Evolutionary conservation across 495 filamentous ascomycete species (phyloP), one percentile per base, ranked within the genome.

Genomic region (Echria macrotheca): DNA sequence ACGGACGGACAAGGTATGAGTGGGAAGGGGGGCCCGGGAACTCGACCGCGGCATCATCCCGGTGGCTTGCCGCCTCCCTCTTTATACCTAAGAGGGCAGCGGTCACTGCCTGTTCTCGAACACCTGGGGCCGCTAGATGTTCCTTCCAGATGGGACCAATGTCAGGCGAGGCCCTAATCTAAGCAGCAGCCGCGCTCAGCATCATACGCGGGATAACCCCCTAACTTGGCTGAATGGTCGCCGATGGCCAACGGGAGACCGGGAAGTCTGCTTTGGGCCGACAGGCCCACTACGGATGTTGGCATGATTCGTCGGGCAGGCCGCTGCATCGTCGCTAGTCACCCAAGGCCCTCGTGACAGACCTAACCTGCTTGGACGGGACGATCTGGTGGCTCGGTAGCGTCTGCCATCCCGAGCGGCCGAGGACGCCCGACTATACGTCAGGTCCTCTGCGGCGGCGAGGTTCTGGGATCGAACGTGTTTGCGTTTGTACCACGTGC

Each of bases 401-500:
- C 12, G 28, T 31, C 28, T 31, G 28, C 36, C 3, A 39, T 39
- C 36, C 36, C 36, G 12, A 18, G 17, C 36, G 8, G 36, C 36
- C 36, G 12, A 39, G 12, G 36, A 19, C n/a, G 36, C 14, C n/a
- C n/a, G n/a, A n/a, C n/a, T n/a, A n/a, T n/a, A n/a, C n/a, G n/a
- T n/a, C n/a, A n/a, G n/a, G n/a, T n/a, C n/a, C n/a, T n/a, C n/a
- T n/a, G n/a, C n/a, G n/a, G n/a, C n/a, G n/a, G n/a, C n/a, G n/a
- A n/a, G n/a, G n/a, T n/a, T n/a, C n/a, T n/a, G n/a, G n/a, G n/a
- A n/a, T n/a, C n/a, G n/a, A n/a, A n/a, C n/a, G n/a, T n/a, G n/a
- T n/a, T n/a, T n/a, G n/a, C 14, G n/a, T 22, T 15, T 53, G 57
- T 60, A 53, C 54, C 61, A 66, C 61, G 61, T 64, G 61, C 46